Conservation (phyloP, 495 filamentous ascomycete genomes). For the Penicillium herquei region DNA sequence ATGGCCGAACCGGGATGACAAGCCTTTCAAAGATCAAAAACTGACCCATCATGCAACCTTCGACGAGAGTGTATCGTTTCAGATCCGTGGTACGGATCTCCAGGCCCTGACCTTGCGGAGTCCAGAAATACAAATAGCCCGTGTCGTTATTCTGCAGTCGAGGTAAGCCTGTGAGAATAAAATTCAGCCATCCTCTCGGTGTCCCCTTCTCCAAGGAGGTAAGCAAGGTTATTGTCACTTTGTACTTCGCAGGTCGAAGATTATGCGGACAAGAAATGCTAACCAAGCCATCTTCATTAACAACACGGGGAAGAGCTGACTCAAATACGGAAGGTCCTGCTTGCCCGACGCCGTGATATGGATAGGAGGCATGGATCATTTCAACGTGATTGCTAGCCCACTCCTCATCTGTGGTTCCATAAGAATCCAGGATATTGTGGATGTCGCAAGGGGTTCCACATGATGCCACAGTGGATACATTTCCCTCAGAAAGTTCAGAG, state of each 20-base stretch:
- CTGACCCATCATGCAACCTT: conserved; percentile 36
- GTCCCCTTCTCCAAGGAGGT: conserved; percentile 18
- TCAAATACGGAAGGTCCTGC: background rate
- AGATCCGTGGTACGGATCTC: conserved; percentile 36
- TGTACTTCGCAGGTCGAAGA: conserved; percentile 18
- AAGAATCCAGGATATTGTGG: background rate
- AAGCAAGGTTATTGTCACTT: conserved; percentile 19
- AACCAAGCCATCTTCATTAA: conserved; percentile 21
- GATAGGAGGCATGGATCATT: background rate
- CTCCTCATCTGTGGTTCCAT: background rate
- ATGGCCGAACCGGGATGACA: conserved; percentile 29
- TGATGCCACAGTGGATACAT: conserved; percentile 12
- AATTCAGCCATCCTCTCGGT: conserved; percentile 28
- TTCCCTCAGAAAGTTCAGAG: conserved; percentile 1
- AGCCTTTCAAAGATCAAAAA: conserved; percentile 26
- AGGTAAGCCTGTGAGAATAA: conserved; percentile 35
- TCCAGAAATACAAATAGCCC: conserved; percentile 33
- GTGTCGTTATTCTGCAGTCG: conserved; percentile 17
- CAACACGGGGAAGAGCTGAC: conserved; percentile 17
- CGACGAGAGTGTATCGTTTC: conserved; percentile 23
- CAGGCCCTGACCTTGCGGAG: conserved; percentile 26
- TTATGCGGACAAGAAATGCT: conserved; percentile 15
- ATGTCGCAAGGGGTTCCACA: conserved; percentile 14
- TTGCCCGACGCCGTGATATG: background rate
- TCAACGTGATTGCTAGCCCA: background rate